Percentiles rank a stretch among this genome's conserved stretches.
phyloP scores from a whole-genome alignment of 1,139 yeast species.

The Zygosaccharomyces sapae region DNA sequence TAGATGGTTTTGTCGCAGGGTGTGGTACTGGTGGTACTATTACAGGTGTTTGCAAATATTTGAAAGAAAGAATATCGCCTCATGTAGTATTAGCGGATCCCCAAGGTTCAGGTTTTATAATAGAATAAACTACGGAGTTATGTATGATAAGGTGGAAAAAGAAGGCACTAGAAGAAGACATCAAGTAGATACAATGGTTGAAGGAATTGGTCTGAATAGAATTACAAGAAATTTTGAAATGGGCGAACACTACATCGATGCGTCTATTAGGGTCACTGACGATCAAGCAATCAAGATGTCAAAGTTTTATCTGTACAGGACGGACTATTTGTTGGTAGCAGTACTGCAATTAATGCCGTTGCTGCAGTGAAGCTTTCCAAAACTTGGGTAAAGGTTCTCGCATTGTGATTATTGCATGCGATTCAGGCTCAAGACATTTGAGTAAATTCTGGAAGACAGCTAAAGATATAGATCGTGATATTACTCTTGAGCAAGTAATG shows the following conservation, averaged over 20 bases:
- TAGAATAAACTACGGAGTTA: constrained; percentile 81
- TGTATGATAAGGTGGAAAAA: constrained; percentile 83
- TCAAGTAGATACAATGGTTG: constrained; percentile 91
- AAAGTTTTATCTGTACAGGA: constrained; percentile 72
- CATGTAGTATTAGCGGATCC: constrained; percentile 80
- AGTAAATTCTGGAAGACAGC: constrained; percentile 90
- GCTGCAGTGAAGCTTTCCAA: constrained; percentile 73
- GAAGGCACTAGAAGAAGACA: constrained; percentile 94
- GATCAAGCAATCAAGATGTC: constrained; percentile 86
- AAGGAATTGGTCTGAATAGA: constrained; percentile 89
- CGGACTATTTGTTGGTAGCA: constrained; percentile 87
- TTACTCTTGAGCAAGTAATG: constrained; percentile 34
- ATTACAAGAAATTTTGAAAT: constrained; percentile 73
- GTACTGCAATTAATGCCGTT: constrained; percentile 88
- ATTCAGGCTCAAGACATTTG: constrained; percentile 82
- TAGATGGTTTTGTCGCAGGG: constrained; percentile 78
- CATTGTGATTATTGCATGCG: constrained; percentile 88
- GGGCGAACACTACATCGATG: constrained; percentile 70
- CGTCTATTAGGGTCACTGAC: constrained; percentile 75
- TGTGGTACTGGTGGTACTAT: constrained; percentile 59
- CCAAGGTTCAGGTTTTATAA: constrained; percentile 88
- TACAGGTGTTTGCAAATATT: constrained; percentile 67
- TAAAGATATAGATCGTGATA: constrained; percentile 29
- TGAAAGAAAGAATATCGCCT: constrained; percentile 50
- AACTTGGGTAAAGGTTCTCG: constrained; percentile 56